phyloP scores from a whole-genome alignment of 768 basidiomycete species.

The Gloeophyllum trabeum region DNA sequence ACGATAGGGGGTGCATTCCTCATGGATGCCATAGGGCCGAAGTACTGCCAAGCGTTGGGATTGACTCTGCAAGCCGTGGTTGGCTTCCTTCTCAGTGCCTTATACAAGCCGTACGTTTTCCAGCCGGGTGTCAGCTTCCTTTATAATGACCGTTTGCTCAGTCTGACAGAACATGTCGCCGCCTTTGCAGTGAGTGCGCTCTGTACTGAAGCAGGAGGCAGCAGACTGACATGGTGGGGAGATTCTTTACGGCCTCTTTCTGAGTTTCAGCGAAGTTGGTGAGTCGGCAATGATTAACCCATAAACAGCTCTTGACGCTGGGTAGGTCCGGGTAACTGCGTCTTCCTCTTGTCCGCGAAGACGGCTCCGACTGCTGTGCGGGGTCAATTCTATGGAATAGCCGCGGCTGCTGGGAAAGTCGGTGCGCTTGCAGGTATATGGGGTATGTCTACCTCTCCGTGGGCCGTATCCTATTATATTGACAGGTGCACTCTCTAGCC shows the following conservation, averaged over 20 bases:
- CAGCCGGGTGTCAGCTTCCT: no score
- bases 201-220: no score
- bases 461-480: conserved; percentile 1
- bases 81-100: conserved; percentile 86
- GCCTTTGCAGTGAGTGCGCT: conserved; percentile 63
- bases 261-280: conserved; percentile 83
- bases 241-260: conserved; percentile 86
- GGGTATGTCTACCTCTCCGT: conserved; percentile 31
- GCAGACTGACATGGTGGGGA: no score
- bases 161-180: conserved; percentile 45
- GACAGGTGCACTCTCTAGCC: conserved; percentile 22
- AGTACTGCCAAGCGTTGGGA: conserved; percentile 51
- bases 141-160: no score
- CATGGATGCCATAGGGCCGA: conserved; percentile 68
- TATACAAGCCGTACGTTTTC: conserved; percentile 55
- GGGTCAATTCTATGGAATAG: conserved; percentile 78
- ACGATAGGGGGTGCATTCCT: conserved; percentile 66
- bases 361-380: conserved; percentile 76
- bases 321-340: conserved; percentile 70
- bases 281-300: conserved; percentile 6
- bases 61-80: conserved; percentile 57
- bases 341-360: conserved; percentile 81
- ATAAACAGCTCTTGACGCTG: neutral
- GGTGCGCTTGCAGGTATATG: conserved; percentile 80
- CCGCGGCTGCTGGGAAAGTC: conserved; percentile 78